phyloP scores from a whole-genome alignment of 257 asterid species.

The Verbascum thapsus region DNA sequence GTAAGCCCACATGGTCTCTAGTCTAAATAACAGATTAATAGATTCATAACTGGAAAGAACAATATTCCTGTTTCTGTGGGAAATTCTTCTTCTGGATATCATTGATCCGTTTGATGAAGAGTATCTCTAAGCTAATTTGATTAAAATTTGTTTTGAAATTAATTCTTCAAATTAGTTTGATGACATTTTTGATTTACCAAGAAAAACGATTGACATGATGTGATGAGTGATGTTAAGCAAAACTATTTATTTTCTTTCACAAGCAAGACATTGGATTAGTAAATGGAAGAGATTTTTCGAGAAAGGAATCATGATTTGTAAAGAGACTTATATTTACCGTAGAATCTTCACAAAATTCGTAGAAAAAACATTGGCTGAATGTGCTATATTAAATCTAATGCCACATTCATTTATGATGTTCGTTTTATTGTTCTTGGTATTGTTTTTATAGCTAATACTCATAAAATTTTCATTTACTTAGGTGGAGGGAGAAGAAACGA shows the following conservation, averaged over 20 bases:
- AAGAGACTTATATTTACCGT: too few species aligned
- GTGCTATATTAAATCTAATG: not conserved
- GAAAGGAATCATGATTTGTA: too few species aligned
- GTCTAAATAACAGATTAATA: constrained; percentile 35
- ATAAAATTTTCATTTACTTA: constrained; percentile 20
- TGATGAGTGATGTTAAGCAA: not conserved
- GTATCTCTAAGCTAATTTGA: not conserved
- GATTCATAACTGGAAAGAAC: constrained; percentile 36
- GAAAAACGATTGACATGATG: not conserved
- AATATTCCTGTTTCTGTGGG: constrained; percentile 3
- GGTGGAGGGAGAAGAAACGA: constrained; percentile 44
- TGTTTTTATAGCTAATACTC: not conserved
- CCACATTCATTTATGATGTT: not conserved
- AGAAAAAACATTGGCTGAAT: too few species aligned
- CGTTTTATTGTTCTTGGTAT: constrained; percentile 4
- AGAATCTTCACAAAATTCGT: too few species aligned
- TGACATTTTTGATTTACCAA: too few species aligned
- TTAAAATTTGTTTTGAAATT: not conserved
- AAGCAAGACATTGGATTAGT: too few species aligned
- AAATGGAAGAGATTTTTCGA: too few species aligned
- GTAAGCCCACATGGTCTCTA: constrained; percentile 37
- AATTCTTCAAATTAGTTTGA: not conserved
- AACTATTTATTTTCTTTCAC: not conserved
- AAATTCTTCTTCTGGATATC: not conserved
- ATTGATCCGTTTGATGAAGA: not conserved